These are phyloP conservation scores for Linaria vulgaris DNA, from an alignment of 257 asterid species.

Conservation along the genomic window DNA sequence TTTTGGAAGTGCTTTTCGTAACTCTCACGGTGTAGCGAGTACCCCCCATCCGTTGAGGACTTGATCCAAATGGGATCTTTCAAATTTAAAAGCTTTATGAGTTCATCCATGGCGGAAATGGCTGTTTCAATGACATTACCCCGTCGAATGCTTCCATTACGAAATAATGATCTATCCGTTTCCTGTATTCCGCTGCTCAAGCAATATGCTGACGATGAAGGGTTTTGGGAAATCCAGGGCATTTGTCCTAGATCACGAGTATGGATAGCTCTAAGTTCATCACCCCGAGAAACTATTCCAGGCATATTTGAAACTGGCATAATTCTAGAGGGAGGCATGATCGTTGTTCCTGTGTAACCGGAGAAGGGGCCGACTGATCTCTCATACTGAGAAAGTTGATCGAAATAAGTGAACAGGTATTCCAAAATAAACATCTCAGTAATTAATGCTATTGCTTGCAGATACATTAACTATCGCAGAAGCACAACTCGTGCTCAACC, in stretches of 20 bases:
- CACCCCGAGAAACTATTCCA: conserved; percentile 21
- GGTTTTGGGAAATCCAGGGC: conserved; percentile 21
- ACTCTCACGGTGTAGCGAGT: conserved; percentile 40
- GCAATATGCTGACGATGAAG: conserved; percentile 6
- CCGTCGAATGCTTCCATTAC: too few relatives aligned
- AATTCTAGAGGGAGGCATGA: conserved; percentile 13
- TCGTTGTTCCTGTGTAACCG: conserved; percentile 33
- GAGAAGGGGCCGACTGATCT: conserved; percentile 32
- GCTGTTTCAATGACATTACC: conserved; percentile 46
- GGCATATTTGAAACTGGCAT: conserved; percentile 19
- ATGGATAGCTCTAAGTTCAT: conserved; percentile 20
- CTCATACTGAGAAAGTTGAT: conserved; percentile 38
- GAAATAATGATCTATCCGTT: conserved; percentile 31
- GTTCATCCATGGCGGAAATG: conserved; percentile 49
- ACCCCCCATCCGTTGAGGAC: conserved; percentile 43
- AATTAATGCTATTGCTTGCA: conserved; percentile 6
- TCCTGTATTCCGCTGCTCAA: conserved; percentile 28
- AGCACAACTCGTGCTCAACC: neutral
- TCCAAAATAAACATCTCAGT: conserved; percentile 12
- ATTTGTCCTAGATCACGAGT: conserved; percentile 16
- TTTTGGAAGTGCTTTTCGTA: conserved; percentile 53
- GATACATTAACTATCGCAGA: neutral
- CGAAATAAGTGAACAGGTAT: neutral
- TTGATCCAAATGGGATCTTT: conserved; percentile 64
- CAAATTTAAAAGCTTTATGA: conserved; percentile 43